These are phyloP conservation scores for Dendryphion nanum DNA, from an alignment of 2,329 filamentous ascomycete genomes.

Conservation along the genomic window DNA sequence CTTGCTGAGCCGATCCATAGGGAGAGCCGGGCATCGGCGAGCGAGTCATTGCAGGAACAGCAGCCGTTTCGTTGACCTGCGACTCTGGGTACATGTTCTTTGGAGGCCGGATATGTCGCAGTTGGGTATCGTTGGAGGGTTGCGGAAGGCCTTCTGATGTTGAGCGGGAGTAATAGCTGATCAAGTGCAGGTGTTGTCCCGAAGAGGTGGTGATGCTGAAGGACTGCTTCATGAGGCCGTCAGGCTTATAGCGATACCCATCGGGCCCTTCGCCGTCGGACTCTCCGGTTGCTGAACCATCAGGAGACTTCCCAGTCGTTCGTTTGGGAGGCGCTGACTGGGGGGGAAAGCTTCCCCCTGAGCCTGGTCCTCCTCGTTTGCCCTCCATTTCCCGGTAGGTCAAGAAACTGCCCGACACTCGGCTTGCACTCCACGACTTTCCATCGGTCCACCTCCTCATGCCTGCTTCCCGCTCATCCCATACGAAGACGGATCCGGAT, in stretches of 20 bases:
- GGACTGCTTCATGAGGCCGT: constrained; percentile 98
- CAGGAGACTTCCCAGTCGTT: constrained; percentile 70
- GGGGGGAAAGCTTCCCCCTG: constrained; percentile 64
- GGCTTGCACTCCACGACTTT: constrained; percentile 97
- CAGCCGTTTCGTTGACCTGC: constrained; percentile 80
- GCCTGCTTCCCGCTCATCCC: constrained; percentile 96
- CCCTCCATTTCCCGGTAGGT: constrained; percentile 99
- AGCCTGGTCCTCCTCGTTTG: constrained; percentile 68
- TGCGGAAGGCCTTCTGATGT: constrained; percentile 71
- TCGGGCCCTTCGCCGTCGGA: constrained; percentile 68
- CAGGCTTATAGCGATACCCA: constrained; percentile 63
- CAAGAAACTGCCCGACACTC: constrained; percentile 94
- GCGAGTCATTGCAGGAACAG: constrained; percentile 76
- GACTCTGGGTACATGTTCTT: constrained; percentile 99
- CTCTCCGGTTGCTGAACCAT: constrained; percentile 77
- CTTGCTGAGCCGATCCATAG: constrained; percentile 54
- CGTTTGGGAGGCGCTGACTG: constrained; percentile 36
- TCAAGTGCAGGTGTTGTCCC: constrained; percentile 90
- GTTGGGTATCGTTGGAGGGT: constrained; percentile 74
- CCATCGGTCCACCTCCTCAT: constrained; percentile 99
- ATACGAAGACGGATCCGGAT: constrained; percentile 98
- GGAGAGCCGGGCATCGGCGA: constrained; percentile 63
- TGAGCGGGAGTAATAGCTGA: constrained; percentile 91
- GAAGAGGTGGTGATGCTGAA: constrained; percentile 96
- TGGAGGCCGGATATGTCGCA: constrained; percentile 79